Evolutionary conservation across 331 rosid species (phyloP), one percentile per base, ranked within the genome.

Genomic region (Quercus phellos): DNA sequence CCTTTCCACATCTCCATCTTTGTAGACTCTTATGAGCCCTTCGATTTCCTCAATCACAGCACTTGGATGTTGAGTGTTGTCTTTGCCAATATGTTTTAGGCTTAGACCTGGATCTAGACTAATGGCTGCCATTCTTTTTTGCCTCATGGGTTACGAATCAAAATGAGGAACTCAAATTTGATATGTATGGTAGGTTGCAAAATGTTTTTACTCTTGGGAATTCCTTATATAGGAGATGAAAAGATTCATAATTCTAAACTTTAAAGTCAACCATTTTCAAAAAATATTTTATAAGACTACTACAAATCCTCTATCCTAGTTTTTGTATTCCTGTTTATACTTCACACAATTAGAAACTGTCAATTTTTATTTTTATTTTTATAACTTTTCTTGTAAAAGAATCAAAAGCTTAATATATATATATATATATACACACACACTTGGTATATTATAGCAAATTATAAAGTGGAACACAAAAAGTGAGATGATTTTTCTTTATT

Each of bases 1-100:
- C 84, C 98, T 74, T 82, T 91, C 94, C 76, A 91, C 95, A 12
- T 79, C 55, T 35, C 97, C 97, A 70, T 89, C 89, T 76, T 69
- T 77, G 86, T 88, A 85, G 1, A 90, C 96, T 85, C 80, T 92
- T 38, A 93, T 87, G 0, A 93, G 91, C 16, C 97, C 92, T 85
- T 85, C 75, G 55, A 91, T 90, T 85, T 91, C 96, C 70, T 91
- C 96, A 61, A 83, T 68, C 74, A 88, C 81, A n/a, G 54, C 68
- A 34, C 71, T 76, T 29, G 82, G 86, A 38, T 79, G 76, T 24
- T 69, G 78, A 63, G 83, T 55, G 34, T 81, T 84, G 34, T 81
- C 85, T 74, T 74, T 81, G 50, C 56, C 60, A 54, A 56, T 76
- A 66, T 67, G 69, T 76, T 83, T 84, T n/a, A 80, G 77, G 51